Percentiles rank a stretch among this genome's conserved stretches.
Conservation (phyloP, 768 basidiomycete genomes). For the Asterophora lycoperdoides region DNA sequence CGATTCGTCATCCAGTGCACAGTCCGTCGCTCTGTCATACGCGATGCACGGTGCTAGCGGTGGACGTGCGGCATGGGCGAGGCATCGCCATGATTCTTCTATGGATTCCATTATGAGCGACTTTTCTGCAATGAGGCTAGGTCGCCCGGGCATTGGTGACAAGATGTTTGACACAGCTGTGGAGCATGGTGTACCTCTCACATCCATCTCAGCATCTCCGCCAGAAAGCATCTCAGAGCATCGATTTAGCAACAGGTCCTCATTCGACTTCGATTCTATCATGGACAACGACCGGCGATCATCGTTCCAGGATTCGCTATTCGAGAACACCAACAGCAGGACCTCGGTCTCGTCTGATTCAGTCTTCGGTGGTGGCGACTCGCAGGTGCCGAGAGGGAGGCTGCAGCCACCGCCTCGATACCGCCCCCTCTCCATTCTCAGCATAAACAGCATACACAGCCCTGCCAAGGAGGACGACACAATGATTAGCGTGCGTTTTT, state of each 20-base stretch:
- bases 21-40: conserved; percentile 55
- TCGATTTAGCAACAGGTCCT: conserved; percentile 31
- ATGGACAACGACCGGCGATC: conserved; percentile 46
- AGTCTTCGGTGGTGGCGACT: conserved; percentile 53
- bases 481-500: conserved; percentile 63
- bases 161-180: conserved; percentile 74
- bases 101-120: conserved; percentile 66
- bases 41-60: conserved; percentile 49
- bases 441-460: conserved; percentile 44
- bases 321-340: conserved; percentile 56
- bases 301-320: conserved; percentile 33
- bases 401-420: conserved; percentile 48
- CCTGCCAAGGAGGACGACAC: conserved; percentile 70
- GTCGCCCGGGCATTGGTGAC: conserved; percentile 74
- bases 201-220: conserved; percentile 66
- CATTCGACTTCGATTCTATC: conserved; percentile 67
- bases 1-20: conserved; percentile 56
- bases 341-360: conserved; percentile 54
- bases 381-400: conserved; percentile 28
- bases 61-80: conserved; percentile 56
- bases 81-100: conserved; percentile 53
- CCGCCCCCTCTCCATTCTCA: conserved; percentile 63
- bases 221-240: conserved; percentile 34
- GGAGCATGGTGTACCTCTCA: conserved; percentile 51
- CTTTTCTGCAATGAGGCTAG: conserved; percentile 51